Percentiles rank a stretch among this genome's conserved stretches.
Evolutionary conservation across 2,329 filamentous ascomycete genomes (phyloP).

Genomic region (Cordyceps tenuipes): DNA sequence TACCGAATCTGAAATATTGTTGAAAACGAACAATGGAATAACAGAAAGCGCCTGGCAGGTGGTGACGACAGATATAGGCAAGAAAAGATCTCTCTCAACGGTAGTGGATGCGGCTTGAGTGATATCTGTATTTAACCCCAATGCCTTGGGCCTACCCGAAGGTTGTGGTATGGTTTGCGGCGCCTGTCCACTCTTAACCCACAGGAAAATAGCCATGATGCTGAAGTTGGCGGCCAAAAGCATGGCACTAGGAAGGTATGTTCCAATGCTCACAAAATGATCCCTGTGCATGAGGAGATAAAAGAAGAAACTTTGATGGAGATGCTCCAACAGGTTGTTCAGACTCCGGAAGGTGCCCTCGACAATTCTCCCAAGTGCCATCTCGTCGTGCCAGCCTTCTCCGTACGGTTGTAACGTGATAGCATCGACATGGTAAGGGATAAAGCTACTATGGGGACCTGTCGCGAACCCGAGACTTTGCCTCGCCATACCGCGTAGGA

Average conservation of each 20-base stretch:
- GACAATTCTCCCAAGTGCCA: conserved; percentile 82
- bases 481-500: conserved; percentile 85
- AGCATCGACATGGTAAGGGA: conserved; percentile 95
- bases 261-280: conserved; percentile 95
- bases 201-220: conserved; percentile 89
- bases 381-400: conserved; percentile 93
- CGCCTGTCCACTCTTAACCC: conserved; percentile 70
- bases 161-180: conserved; percentile 19
- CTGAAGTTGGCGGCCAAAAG: conserved; percentile 88
- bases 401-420: conserved; percentile 87
- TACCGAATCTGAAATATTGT: conserved; percentile 60
- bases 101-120: conserved; percentile 17
- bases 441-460: conserved; percentile 90
- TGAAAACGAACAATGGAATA: conserved; percentile 80
- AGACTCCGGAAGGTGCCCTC: conserved; percentile 88
- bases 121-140: background rate
- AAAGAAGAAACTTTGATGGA: conserved; percentile 99
- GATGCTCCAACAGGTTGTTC: conserved; percentile 92
- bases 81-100: conserved; percentile 57
- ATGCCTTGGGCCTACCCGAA: background rate
- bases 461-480: conserved; percentile 85
- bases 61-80: conserved; percentile 66
- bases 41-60: conserved; percentile 68
- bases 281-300: conserved; percentile 88
- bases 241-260: conserved; percentile 97